phyloP scores from a whole-genome alignment of 2,329 filamentous ascomycete genomes.

The Fusarium sp. region DNA sequence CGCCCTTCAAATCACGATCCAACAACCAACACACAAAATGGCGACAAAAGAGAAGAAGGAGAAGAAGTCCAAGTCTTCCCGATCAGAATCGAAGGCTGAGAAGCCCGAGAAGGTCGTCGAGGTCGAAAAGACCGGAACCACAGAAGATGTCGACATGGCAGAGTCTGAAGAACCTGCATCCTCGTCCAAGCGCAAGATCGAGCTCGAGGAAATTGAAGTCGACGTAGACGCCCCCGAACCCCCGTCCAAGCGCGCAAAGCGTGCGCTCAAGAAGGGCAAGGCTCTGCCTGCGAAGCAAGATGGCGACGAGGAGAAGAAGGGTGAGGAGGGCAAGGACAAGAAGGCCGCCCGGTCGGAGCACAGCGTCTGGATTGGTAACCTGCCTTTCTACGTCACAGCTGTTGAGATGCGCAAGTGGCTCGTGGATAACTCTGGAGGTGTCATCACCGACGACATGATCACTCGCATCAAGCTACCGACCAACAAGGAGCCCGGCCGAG shows the following conservation, averaged over 20 bases:
- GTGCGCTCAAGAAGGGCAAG: slow-evolving; percentile 88
- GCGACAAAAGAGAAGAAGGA: slow-evolving; percentile 48
- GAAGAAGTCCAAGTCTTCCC: slow-evolving; percentile 39
- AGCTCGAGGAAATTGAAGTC: slow-evolving; percentile 83
- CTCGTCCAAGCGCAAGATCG: slow-evolving; percentile 75
- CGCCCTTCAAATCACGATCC: slow-evolving; percentile 3
- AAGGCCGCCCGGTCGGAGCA: slow-evolving; percentile 76
- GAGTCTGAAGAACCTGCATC: slow-evolving; percentile 31
- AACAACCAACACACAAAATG: slow-evolving; percentile 37
- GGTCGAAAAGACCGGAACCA: slow-evolving; percentile 26
- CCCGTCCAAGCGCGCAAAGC: slow-evolving; percentile 92
- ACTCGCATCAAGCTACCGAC: slow-evolving; percentile 86
- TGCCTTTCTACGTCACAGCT: slow-evolving; percentile 84
- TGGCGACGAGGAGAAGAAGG: slow-evolving; percentile 52
- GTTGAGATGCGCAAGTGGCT: slow-evolving; percentile 83
- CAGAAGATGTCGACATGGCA: slow-evolving; percentile 31
- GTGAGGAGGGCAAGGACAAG: slow-evolving; percentile 55
- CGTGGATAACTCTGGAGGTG: slow-evolving; percentile 75
- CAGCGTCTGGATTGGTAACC: slow-evolving; percentile 95
- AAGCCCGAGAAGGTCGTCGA: slow-evolving; percentile 24
- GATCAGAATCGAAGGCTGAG: slow-evolving; percentile 30
- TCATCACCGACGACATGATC: slow-evolving; percentile 76
- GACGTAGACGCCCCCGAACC: slow-evolving; percentile 91
- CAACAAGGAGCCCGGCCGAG: slow-evolving; percentile 62
- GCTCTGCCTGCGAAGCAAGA: slow-evolving; percentile 59